Evolutionary conservation across 768 basidiomycete genomes (phyloP).

Genomic region (Strobilomyces confusus): DNA sequence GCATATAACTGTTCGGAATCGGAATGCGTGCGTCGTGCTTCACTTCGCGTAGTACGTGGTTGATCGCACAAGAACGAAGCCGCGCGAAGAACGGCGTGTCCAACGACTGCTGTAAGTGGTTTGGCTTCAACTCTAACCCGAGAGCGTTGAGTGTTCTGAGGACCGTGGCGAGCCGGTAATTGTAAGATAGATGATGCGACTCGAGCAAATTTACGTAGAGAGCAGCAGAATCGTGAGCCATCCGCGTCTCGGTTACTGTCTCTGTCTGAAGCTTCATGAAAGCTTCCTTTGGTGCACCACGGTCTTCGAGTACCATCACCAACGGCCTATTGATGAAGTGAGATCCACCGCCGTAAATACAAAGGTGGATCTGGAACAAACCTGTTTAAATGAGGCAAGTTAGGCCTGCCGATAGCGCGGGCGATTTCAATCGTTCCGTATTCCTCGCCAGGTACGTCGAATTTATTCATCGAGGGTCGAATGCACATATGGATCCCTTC

Average conservation of each 20-base stretch:
- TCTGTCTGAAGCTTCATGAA: conserved; percentile 61
- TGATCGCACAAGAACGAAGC: conserved; percentile 56
- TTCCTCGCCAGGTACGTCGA: conserved; percentile 37
- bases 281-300: conserved; percentile 53
- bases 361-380: conserved; percentile 36
- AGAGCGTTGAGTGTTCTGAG: conserved; percentile 45
- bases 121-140: conserved; percentile 45
- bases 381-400: conserved; percentile 69
- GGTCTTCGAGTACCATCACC: conserved; percentile 76
- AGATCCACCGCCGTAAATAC: background rate
- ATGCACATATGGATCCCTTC: conserved; percentile 64
- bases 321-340: conserved; percentile 45
- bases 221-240: conserved; percentile 53
- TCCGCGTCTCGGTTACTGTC: conserved; percentile 34
- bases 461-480: conserved; percentile 74
- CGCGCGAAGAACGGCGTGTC: conserved; percentile 48
- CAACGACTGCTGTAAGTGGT: conserved; percentile 20
- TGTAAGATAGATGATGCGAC: conserved; percentile 41
- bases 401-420: conserved; percentile 32
- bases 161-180: conserved; percentile 49
- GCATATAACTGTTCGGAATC: conserved; percentile 60
- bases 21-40: conserved; percentile 75
- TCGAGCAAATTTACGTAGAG: conserved; percentile 49
- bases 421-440: conserved; percentile 67
- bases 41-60: conserved; percentile 64